These are phyloP conservation scores for Patellifolia procumbens DNA, from an alignment of 179 eudicot genomes.

Conservation along the genomic window DNA sequence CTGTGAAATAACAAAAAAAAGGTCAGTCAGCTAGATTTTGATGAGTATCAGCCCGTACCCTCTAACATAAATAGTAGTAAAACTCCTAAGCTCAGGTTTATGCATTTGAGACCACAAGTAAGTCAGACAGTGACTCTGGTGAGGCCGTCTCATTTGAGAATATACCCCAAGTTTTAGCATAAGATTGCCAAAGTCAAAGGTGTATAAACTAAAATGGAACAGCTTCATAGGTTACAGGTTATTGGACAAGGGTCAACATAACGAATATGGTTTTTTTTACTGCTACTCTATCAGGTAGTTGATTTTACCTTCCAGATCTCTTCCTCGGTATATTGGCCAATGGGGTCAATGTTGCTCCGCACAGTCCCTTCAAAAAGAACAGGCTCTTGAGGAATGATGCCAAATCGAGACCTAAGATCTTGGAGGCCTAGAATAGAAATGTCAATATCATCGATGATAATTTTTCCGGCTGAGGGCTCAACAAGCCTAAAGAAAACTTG, in stretches of 20 bases:
- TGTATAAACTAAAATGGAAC: no score
- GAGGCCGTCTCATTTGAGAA: no score
- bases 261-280: no score
- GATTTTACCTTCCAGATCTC: slow-evolving; percentile 96
- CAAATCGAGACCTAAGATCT: slow-evolving; percentile 95
- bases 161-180: no score
- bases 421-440: slow-evolving; percentile 76
- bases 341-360: slow-evolving; percentile 92
- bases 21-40: slow-evolving; percentile 1
- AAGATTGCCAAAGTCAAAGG: no score
- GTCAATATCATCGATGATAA: slow-evolving; percentile 74
- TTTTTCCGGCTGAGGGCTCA: slow-evolving; percentile 85
- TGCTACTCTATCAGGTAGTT: not conserved
- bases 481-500: slow-evolving; percentile 92
- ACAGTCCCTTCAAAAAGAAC: slow-evolving; percentile 96
- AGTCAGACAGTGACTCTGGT: no score
- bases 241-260: no score
- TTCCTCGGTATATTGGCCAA: slow-evolving; percentile 74
- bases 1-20: slow-evolving; percentile 34
- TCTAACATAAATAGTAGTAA: no score
- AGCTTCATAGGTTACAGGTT: no score
- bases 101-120: no score
- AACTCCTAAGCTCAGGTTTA: no score
- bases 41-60: not conserved
- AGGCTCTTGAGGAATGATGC: slow-evolving; percentile 98